Evolutionary conservation across 2,329 filamentous ascomycete genomes (phyloP), one percentile per base, ranked within the genome.

Genomic region (Fusarium sp.): DNA sequence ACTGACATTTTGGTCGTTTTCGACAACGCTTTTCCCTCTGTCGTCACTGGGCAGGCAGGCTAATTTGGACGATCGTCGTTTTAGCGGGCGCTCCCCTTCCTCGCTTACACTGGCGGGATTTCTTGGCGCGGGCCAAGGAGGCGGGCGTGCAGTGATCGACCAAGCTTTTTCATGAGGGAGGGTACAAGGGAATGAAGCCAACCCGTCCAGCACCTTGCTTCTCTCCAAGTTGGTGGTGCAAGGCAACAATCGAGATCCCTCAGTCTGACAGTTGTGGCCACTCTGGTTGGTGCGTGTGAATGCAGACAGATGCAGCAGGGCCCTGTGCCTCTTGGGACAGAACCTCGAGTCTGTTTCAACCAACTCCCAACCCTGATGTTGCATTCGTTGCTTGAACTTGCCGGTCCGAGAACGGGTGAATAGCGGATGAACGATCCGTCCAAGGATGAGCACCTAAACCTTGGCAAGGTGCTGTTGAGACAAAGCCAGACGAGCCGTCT

Each of bases 21-120:
- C 44, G 46, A 64, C 58, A 49, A 69, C 69, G 51, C 64, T 44
- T 64, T 70, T 65, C 66, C 60, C 57, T 66, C 65, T 74, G 60
- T 73, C 72, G 70, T 76, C 68, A 77, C 59, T 69, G 63, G 69
- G 61, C 65, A 70, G 74, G 71, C 72, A 75, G 74, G 75, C 76
- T 78, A 78, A 77, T 75, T 71, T 73, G 70, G 31, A 77, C 77
- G 77, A 78, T 78, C 77, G 75, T 72, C 76, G 76, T 70, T 67
- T 75, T 78, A 78, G 77, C 76, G 74, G 75, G 72, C 76, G 74
- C 74, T 78, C 73, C 75, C 75, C 73, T 78, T 75, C 75, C 76
- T 78, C 76, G 76, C 75, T 77, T 78, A 75, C 74, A 73, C 61
- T 77, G 72, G 76, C 64, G 67, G 75, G 71, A 71, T 77, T 72